Evolutionary conservation across 106 monocot species (phyloP).

Genomic region (Vanilla planifolia): DNA sequence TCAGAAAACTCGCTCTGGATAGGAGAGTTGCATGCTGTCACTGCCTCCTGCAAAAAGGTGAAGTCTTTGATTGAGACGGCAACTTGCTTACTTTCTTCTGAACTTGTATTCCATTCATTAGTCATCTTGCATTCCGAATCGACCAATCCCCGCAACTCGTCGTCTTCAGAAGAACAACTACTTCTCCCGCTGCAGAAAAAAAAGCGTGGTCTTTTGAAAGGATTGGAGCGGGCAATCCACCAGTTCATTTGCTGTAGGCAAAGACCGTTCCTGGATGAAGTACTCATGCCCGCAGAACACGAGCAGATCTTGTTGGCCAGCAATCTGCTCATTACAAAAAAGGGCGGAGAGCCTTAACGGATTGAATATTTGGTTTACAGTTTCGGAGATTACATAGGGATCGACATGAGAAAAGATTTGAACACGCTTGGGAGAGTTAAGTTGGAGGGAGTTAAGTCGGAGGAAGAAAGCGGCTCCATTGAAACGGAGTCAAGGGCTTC

Average conservation of each 20-base stretch:
- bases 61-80: conserved; percentile 53
- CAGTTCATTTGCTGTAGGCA: conserved; percentile 3
- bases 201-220: conserved; percentile 10
- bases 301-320: not conserved
- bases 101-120: not conserved
- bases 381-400: not conserved
- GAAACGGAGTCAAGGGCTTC: too few relatives aligned
- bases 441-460: not conserved
- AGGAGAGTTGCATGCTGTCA: not conserved
- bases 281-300: not conserved
- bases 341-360: not conserved
- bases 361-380: not conserved
- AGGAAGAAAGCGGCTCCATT: not conserved
- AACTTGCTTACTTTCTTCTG: not conserved
- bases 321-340: not conserved
- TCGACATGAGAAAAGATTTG: not conserved
- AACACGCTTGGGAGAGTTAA: not conserved
- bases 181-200: conserved; percentile 11
- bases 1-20: conserved; percentile 15
- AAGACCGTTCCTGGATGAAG: not conserved
- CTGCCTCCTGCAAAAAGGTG: conserved; percentile 48
- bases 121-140: conserved; percentile 22
- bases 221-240: conserved; percentile 7
- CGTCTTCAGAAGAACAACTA: conserved; percentile 18
- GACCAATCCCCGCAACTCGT: conserved; percentile 29